Conservation (phyloP, 73 alveolate genomes). For the Breviolum minutum region DNA sequence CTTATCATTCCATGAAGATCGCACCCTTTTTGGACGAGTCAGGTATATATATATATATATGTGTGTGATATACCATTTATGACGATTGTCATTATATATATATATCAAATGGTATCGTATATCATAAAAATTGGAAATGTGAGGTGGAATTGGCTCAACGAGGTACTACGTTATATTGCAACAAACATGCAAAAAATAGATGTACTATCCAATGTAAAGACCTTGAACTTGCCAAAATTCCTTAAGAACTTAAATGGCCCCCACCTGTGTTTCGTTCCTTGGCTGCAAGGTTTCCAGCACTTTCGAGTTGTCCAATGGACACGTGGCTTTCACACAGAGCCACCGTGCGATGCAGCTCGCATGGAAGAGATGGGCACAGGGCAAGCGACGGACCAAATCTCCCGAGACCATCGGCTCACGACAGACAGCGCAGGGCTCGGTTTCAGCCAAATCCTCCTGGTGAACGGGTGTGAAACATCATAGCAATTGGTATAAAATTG, state of each 20-base stretch:
- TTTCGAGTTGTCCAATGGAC: constrained; percentile 85
- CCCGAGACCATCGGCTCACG: constrained; percentile 48
- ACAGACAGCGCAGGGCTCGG: constrained; percentile 53
- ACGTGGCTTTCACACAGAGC: constrained; percentile 54
- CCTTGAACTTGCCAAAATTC: background rate
- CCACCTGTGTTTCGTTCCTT: background rate
- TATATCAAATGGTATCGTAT: no score
- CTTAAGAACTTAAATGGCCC: background rate
- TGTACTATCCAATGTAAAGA: no score
- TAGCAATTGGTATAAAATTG: background rate
- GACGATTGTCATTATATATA: no score
- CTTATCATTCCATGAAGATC: no score
- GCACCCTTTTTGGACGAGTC: no score
- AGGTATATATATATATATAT: no score
- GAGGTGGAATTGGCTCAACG: no score
- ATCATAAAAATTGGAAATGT: no score
- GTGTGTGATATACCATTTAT: no score
- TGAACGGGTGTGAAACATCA: background rate
- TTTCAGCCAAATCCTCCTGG: background rate
- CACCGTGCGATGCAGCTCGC: constrained; percentile 89
- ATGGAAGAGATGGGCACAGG: constrained; percentile 62
- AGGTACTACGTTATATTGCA: no score
- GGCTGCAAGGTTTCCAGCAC: background rate
- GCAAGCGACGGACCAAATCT: constrained; percentile 77
- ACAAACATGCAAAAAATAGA: no score